These are phyloP conservation scores for Hordeum marinum DNA, from an alignment of 176 grass and related monocot species.

Conservation along the genomic window DNA sequence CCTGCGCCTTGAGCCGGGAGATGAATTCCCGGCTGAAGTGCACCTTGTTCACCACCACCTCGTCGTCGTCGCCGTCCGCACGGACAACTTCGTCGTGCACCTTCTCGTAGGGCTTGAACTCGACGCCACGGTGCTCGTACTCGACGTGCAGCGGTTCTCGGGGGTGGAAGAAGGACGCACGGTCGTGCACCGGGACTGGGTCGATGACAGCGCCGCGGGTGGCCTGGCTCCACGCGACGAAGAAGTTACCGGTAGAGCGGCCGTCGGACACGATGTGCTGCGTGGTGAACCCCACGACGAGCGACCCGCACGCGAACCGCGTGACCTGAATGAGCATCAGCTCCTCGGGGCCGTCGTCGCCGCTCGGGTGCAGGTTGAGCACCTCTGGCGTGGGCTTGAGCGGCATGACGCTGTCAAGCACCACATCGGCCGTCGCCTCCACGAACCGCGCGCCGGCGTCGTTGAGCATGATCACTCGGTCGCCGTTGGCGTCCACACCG, in stretches of 20 bases:
- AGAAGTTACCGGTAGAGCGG: slow-evolving; percentile 25
- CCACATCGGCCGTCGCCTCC: slow-evolving; percentile 1
- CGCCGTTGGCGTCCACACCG: not conserved
- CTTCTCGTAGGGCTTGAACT: slow-evolving; percentile 15
- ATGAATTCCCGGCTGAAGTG: slow-evolving; percentile 26
- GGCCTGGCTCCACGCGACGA: slow-evolving; percentile 32
- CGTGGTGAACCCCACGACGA: slow-evolving; percentile 15
- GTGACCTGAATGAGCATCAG: slow-evolving; percentile 20
- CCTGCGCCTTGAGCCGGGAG: slow-evolving; percentile 19
- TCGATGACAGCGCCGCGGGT: slow-evolving; percentile 10
- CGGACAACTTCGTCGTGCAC: not conserved
- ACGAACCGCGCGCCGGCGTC: slow-evolving; percentile 22
- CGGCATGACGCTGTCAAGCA: not conserved
- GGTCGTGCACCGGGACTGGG: slow-evolving; percentile 22
- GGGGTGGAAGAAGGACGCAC: slow-evolving; percentile 5
- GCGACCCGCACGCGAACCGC: slow-evolving; percentile 15
- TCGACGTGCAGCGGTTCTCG: not conserved
- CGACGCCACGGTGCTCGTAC: slow-evolving; percentile 35
- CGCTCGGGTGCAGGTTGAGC: not conserved
- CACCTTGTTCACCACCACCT: slow-evolving; percentile 20
- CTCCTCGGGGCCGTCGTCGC: not conserved
- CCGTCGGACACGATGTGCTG: slow-evolving; percentile 32
- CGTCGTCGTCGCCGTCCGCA: not conserved
- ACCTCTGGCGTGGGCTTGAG: not conserved
- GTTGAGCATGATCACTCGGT: slow-evolving; percentile 23